Conservation (phyloP, 805 yeast species). For the Ogataea ramenticola region DNA sequence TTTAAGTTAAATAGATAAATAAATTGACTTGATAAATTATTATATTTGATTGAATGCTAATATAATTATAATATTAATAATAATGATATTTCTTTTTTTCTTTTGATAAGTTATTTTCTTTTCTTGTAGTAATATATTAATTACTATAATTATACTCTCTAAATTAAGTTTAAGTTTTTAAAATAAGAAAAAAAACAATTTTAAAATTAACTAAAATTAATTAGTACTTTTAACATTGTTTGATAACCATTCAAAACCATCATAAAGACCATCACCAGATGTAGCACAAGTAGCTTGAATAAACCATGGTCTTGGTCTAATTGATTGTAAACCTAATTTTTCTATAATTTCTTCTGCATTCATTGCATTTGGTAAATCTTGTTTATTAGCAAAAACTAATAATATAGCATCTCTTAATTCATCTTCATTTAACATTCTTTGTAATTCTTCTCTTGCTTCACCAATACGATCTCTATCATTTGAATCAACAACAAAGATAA, state of each 20-base stretch:
- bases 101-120: no score
- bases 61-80: no score
- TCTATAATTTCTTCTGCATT: slow-evolving; percentile 98
- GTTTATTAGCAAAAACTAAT: slow-evolving; percentile 95
- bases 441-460: slow-evolving; percentile 97
- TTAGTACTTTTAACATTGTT: slow-evolving; percentile 75
- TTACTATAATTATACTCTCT: no score
- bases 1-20: no score
- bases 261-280: slow-evolving; percentile 97
- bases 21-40: no score
- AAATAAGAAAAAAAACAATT: no score
- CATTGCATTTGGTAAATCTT: slow-evolving; percentile 98
- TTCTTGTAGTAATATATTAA: no score
- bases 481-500: slow-evolving; percentile 95
- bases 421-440: slow-evolving; percentile 97
- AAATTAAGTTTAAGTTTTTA: no score
- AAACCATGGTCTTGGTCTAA: slow-evolving; percentile 99
- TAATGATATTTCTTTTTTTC: no score
- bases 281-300: slow-evolving; percentile 99
- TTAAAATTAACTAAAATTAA: no score
- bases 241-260: slow-evolving; percentile 96
- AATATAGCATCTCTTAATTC: slow-evolving; percentile 95
- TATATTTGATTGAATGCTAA: no score
- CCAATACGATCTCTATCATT: slow-evolving; percentile 96
- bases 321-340: slow-evolving; percentile 91